These are phyloP conservation scores for Cystobasidium pallidum DNA, from an alignment of 1,284 basidiomycete species.

Conservation along the genomic window DNA sequence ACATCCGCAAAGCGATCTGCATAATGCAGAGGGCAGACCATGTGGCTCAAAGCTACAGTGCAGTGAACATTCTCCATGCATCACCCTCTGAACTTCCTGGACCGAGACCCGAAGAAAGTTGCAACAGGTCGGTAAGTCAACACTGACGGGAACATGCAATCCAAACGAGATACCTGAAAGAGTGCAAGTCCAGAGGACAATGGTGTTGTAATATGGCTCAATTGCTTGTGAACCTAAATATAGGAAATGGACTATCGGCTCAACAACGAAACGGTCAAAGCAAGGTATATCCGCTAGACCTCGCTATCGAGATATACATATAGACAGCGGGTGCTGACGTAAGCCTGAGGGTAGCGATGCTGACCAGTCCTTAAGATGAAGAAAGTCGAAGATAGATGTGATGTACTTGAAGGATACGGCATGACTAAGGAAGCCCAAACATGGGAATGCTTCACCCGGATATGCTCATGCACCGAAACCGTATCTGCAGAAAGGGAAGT, in stretches of 20 bases:
- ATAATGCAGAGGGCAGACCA: no score
- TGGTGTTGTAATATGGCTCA: slow-evolving; percentile 1
- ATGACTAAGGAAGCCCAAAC: background rate
- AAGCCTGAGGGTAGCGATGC: background rate
- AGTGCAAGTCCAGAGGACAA: background rate
- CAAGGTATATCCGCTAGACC: no score
- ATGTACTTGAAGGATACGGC: background rate
- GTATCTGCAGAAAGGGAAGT: slow-evolving; percentile 15
- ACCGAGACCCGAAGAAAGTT: no score
- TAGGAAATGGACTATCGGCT: slow-evolving; percentile 22
- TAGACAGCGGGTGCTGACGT: background rate
- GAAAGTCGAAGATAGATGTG: slow-evolving; percentile 12
- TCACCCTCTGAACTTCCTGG: no score
- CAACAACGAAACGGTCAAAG: slow-evolving; percentile 1
- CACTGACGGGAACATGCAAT: no score
- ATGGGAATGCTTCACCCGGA: slow-evolving; percentile 8
- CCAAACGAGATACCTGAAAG: no score
- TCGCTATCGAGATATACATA: background rate
- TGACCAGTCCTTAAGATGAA: slow-evolving; percentile 15
- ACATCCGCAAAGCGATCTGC: no score
- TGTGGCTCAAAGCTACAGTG: no score
- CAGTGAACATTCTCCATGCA: no score
- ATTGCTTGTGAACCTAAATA: slow-evolving; percentile 6
- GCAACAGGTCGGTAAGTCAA: no score
- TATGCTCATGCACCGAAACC: slow-evolving; percentile 67